These are phyloP conservation scores for Kodamaea nitidulidarum DNA, from an alignment of 805 yeast species.

Conservation along the genomic window DNA sequence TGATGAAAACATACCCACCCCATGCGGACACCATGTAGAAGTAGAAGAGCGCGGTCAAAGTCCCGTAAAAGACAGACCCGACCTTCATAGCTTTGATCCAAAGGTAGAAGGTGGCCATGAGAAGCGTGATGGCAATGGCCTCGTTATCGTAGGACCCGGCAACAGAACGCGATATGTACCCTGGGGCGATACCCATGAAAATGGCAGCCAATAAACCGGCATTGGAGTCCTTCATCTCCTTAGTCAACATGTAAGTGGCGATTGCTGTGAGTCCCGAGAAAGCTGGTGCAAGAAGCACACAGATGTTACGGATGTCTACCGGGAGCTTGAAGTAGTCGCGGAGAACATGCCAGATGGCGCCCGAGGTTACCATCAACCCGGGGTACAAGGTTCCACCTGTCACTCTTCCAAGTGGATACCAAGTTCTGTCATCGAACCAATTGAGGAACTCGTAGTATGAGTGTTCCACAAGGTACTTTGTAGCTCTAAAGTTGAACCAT, in stretches of 20 bases:
- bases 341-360: slow-evolving; percentile 75
- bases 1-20: slow-evolving; percentile 99
- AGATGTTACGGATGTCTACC: slow-evolving; percentile 88
- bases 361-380: slow-evolving; percentile 97
- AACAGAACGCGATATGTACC: slow-evolving; percentile 95
- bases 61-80: slow-evolving; percentile 83
- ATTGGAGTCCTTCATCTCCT: slow-evolving; percentile 82
- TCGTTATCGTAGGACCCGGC: slow-evolving; percentile 99
- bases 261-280: slow-evolving; percentile 90
- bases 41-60: slow-evolving; percentile 81
- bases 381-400: slow-evolving; percentile 99
- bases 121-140: slow-evolving; percentile 93
- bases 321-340: slow-evolving; percentile 66
- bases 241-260: slow-evolving; percentile 81
- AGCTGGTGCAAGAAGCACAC: slow-evolving; percentile 95
- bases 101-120: slow-evolving; percentile 91
- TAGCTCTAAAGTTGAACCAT: slow-evolving; percentile 95
- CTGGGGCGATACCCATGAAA: slow-evolving; percentile 97
- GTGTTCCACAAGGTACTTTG: slow-evolving; percentile 81
- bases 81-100: slow-evolving; percentile 94
- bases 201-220: slow-evolving; percentile 92
- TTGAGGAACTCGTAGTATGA: slow-evolving; percentile 88
- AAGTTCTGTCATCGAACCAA: slow-evolving; percentile 98
- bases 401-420: slow-evolving; percentile 99
- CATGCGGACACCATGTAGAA: slow-evolving; percentile 99